Conservation (phyloP, 495 filamentous ascomycete genomes). For the Cudoniella acicularis region DNA sequence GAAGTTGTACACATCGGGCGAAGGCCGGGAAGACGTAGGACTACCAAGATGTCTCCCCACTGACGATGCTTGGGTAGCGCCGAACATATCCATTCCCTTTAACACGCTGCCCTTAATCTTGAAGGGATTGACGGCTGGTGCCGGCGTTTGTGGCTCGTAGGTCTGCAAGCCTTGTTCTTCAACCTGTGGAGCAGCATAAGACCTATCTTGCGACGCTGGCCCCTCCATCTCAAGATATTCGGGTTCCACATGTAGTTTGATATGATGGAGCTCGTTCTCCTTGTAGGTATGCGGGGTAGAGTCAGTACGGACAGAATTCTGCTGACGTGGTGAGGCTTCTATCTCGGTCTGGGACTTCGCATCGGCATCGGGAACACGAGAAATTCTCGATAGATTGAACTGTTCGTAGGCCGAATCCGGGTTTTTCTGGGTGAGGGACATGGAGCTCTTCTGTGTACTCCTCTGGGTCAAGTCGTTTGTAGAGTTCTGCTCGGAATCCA, state of each 20-base stretch:
- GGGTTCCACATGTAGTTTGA: constrained; percentile 11
- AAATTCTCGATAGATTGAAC: background rate
- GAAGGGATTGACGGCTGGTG: constrained; percentile 20
- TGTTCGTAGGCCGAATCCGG: constrained; percentile 18
- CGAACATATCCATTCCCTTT: constrained; percentile 20
- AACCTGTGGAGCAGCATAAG: constrained; percentile 3
- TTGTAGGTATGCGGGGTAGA: constrained; percentile 19
- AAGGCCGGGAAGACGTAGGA: constrained; percentile 18
- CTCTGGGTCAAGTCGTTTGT: constrained; percentile 12
- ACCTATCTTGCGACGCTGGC: constrained; percentile 14
- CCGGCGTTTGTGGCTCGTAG: constrained; percentile 24
- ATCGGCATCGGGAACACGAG: background rate
- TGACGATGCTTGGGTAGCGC: constrained; percentile 25
- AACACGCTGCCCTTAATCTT: constrained; percentile 19
- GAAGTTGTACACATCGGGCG: constrained; percentile 20
- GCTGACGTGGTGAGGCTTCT: too few species aligned
- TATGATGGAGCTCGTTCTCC: constrained; percentile 17
- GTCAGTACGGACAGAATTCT: constrained; percentile 19
- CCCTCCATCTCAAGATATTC: constrained; percentile 1
- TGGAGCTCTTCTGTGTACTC: constrained; percentile 17
- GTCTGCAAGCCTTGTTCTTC: background rate
- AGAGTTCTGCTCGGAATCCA: too few species aligned
- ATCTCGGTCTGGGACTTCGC: background rate
- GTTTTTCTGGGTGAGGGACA: constrained; percentile 24
- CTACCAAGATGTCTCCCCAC: constrained; percentile 6